These are phyloP conservation scores for Cordyceps cateniannulata DNA, from an alignment of 2,329 filamentous ascomycete species.

Conservation along the genomic window DNA sequence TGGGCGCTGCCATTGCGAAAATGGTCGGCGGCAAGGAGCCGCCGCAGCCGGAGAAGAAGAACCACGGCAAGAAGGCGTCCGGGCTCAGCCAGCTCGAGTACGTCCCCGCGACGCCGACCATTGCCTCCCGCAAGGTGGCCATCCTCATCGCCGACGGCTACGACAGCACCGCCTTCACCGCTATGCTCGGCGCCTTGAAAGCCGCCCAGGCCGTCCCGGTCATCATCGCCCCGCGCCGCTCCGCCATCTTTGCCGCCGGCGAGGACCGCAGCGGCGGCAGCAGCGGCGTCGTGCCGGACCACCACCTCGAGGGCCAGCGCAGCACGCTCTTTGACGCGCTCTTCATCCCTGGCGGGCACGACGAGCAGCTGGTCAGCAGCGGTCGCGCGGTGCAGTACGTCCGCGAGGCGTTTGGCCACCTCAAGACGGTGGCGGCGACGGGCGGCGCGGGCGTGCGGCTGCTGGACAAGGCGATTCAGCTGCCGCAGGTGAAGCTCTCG, in stretches of 20 bases:
- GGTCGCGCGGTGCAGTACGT: slow-evolving; percentile 72
- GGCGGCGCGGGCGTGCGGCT: slow-evolving; percentile 61
- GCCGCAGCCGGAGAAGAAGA: slow-evolving; percentile 48
- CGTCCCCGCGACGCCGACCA: slow-evolving; percentile 55
- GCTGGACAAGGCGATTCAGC: slow-evolving; percentile 41
- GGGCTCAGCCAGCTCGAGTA: slow-evolving; percentile 65
- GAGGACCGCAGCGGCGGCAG: slow-evolving; percentile 37
- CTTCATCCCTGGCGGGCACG: slow-evolving; percentile 66
- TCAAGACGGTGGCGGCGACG: slow-evolving; percentile 71
- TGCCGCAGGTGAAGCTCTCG: slow-evolving; percentile 33
- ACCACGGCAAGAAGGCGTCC: slow-evolving; percentile 62
- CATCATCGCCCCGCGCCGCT: slow-evolving; percentile 64
- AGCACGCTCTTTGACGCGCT: slow-evolving; percentile 77
- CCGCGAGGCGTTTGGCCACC: slow-evolving; percentile 72
- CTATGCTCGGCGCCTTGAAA: slow-evolving; percentile 56
- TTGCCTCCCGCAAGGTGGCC: slow-evolving; percentile 64
- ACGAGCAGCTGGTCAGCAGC: slow-evolving; percentile 58
- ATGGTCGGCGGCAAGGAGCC: slow-evolving; percentile 57
- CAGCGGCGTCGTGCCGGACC: slow-evolving; percentile 59
- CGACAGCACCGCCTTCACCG: slow-evolving; percentile 58
- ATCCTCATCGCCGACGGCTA: slow-evolving; percentile 75
- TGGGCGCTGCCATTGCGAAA: slow-evolving; percentile 63
- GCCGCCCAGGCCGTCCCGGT: slow-evolving; percentile 61
- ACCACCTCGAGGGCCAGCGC: slow-evolving; percentile 73
- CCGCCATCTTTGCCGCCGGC: slow-evolving; percentile 56